Evolutionary conservation across 2,329 filamentous ascomycete species (phyloP), one percentile per base, ranked within the genome.

Genomic region (Epicoccum sorghinum): DNA sequence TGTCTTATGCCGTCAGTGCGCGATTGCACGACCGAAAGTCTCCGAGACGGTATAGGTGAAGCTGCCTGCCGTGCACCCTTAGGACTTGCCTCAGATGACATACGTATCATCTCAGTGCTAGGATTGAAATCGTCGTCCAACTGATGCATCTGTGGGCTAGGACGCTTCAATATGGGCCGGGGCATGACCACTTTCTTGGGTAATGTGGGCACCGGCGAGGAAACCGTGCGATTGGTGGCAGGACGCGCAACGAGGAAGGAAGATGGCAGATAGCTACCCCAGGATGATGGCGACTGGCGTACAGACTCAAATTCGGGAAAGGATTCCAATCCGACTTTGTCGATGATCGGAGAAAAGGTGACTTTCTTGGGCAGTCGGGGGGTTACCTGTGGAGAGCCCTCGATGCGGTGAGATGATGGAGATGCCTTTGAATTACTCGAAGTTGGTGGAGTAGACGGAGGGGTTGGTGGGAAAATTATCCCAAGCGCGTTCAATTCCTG

Each of bases 261-360:
- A 0, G 51, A 54, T 7, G 51, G 51, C 10, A 54, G 23, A 18
- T 54, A 54, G 45, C 22, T 45, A 4, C 51, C 51, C 51, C 51
- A 54, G 0, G 23, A 29, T 5, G 18, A 25, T 1, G 27, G 7
- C 8, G 13, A 22, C 27, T 40, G 40, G 25, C 14, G 14, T 1
- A 22, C 18, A 12, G 8, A 25, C 3, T 43, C 32, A 5, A 33
- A n/a, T 2, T 44, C 22, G 3, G 45, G 24, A n/a, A 25, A 45
- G 2, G 45, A n/a, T 3, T 45, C 45, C 14, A 44, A 5, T 8
- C 22, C 10, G 3, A 54, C 39, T n/a, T 45, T 29, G n/a, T 54
- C 51, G 22, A 54, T 35, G 29, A 48, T 14, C 4, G 51, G 51
- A 14, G 51, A 54, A 27, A 54, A 54, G 2, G 51, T 44, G 7